phyloP scores from a whole-genome alignment of 73 alveolate genomes.

The Paramecium octaurelia region DNA sequence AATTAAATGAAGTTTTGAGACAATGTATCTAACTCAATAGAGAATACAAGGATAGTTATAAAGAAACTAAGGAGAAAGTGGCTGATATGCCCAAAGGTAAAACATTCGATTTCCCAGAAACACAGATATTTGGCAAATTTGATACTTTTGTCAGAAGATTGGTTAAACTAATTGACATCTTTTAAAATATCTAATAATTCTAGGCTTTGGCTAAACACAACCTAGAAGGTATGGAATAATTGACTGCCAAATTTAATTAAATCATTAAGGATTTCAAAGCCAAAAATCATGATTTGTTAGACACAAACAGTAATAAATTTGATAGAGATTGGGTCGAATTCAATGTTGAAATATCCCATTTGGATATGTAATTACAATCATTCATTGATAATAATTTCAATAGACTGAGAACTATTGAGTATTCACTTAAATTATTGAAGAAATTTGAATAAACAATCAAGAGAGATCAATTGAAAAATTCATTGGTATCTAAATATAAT shows the following conservation, averaged over 20 bases:
- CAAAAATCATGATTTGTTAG: slow-evolving; percentile 94
- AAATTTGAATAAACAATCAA: slow-evolving; percentile 97
- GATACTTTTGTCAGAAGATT: slow-evolving; percentile 99
- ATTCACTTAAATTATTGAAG: slow-evolving; percentile 93
- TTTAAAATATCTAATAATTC: slow-evolving; percentile 96
- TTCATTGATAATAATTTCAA: slow-evolving; percentile 98
- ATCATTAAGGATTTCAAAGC: slow-evolving; percentile 94
- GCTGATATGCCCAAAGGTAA: slow-evolving; percentile 99
- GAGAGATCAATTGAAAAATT: slow-evolving; percentile 91
- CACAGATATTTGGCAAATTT: slow-evolving; percentile 99
- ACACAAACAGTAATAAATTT: slow-evolving; percentile 69
- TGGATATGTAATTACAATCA: slow-evolving; percentile 96
- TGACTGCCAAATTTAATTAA: slow-evolving; percentile 89
- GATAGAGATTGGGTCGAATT: slow-evolving; percentile 99
- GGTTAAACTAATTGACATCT: slow-evolving; percentile 97
- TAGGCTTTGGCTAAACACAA: slow-evolving; percentile 97
- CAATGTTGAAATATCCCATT: slow-evolving; percentile 97
- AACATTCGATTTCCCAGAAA: slow-evolving; percentile 99
- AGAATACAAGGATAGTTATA: slow-evolving; percentile 88
- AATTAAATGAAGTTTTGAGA: slow-evolving; percentile 91
- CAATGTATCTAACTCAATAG: slow-evolving; percentile 86
- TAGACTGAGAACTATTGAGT: slow-evolving; percentile 95
- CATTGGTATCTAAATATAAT: slow-evolving; percentile 84
- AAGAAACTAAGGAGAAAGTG: slow-evolving; percentile 98
- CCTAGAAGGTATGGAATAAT: slow-evolving; percentile 97